phyloP scores from a whole-genome alignment of 129 eudicot genomes.

The Centella asiatica region DNA sequence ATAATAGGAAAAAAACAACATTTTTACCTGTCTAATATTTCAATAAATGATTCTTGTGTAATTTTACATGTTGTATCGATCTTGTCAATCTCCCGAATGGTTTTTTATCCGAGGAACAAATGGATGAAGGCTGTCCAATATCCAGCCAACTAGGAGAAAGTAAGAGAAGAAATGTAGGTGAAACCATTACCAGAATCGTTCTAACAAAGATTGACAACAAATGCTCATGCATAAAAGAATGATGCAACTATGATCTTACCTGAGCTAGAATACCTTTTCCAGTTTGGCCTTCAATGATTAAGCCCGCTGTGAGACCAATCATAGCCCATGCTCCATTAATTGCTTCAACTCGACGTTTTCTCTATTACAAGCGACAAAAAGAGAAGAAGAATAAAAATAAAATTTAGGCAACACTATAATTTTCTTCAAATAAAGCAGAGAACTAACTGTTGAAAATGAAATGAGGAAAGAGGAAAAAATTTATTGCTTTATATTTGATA shows the following conservation, averaged over 20 bases:
- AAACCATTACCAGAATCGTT: conserved; percentile 10
- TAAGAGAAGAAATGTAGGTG: not conserved
- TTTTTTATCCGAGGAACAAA: conserved; percentile 41
- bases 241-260: conserved; percentile 34
- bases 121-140: conserved; percentile 52
- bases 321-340: conserved; percentile 98
- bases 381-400: too few species aligned
- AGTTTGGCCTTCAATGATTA: conserved; percentile 78
- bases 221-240: not conserved
- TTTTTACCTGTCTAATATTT: too few species aligned
- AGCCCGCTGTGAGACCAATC: conserved; percentile 87
- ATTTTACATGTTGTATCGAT: too few species aligned
- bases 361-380: conserved; percentile 28
- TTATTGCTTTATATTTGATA: too few species aligned
- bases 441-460: too few species aligned
- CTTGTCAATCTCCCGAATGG: too few species aligned
- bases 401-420: too few species aligned
- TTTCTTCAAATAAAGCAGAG: too few species aligned
- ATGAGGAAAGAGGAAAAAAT: too few species aligned
- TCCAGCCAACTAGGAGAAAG: conserved; percentile 62
- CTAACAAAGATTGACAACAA: conserved; percentile 1
- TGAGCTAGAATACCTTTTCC: conserved; percentile 74
- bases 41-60: too few species aligned
- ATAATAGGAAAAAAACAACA: too few species aligned
- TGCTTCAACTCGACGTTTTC: conserved; percentile 73